Base-by-base conservation (phyloP, 2,329 filamentous ascomycete species). In the Xylaria sp. region DNA sequence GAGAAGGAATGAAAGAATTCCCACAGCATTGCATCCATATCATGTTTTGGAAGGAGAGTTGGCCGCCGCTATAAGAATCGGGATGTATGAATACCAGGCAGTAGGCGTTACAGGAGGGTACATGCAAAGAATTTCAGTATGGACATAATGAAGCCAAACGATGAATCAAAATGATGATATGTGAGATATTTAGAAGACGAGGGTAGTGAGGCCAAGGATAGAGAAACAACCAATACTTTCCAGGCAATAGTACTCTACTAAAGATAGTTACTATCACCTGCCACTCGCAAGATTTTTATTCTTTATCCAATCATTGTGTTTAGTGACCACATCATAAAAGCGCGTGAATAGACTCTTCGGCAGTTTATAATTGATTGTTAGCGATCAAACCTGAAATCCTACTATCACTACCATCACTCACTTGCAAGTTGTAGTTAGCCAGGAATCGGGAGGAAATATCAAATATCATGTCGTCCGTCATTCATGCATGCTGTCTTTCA, bases 391-490 rank as follows among this genome's bases (percentile, higher is more conserved):
- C 10, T 27, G 9, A n/a, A 21, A 18, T 51, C 5, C 1, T 60
- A 60, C n/a, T 2, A 50, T 21, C 25, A 18, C 23, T 37, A 2
- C 23, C n/a, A 13, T 27, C 8, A 51, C 44, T 60, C 44, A 66
- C 27, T 23, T 54, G n/a, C 25, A 42, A 60, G 9, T 47, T 23
- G 35, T 21, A 44, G 12, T 18, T 21, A 40, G 8, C 32, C 18
- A 55, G 21, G 1, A 48, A 57, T 21, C 42, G 47, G 13, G 21
- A 58, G 4, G 29, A 57, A 44, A 58, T 63, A 12, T 23, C 29
- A n/a, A 65, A 74, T 75, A 72, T 75, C 75, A 75, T 77, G 72
- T 77, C 76, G 67, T 79, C 75, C 75, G 68, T 79, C 76, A 78
- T 77, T 77, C 77, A 76, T 78, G 70, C 72, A 73, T 77, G 57